Evolutionary conservation across 179 eudicot genomes (phyloP).

Genomic region (Spinacia oleracea): DNA sequence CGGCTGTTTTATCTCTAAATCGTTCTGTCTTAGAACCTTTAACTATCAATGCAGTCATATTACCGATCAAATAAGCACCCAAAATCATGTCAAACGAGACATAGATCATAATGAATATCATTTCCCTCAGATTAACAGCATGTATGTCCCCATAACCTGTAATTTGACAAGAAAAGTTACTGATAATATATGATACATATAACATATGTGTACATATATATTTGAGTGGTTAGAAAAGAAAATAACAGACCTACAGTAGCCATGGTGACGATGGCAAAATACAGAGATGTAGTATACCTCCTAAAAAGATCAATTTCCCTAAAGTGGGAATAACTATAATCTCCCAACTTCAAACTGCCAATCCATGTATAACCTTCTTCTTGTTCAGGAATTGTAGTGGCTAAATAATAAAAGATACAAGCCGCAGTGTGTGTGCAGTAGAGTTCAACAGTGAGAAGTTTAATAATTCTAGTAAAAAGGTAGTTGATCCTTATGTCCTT

Average conservation of each 20-base stretch:
- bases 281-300: conserved; percentile 72
- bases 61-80: conserved; percentile 93
- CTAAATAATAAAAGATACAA: conserved; percentile 82
- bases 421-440: conserved; percentile 99
- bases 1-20: conserved; percentile 88
- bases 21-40: conserved; percentile 89
- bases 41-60: conserved; percentile 89
- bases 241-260: conserved; percentile 81
- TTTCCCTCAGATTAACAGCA: conserved; percentile 88
- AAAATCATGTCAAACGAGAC: conserved; percentile 94
- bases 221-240: too few species aligned
- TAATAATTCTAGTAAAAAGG: conserved; percentile 69
- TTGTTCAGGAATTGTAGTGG: conserved; percentile 71
- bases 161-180: conserved; percentile 13
- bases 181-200: too few species aligned
- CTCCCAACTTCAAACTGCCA: conserved; percentile 82
- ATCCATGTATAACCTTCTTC: conserved; percentile 95
- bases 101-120: conserved; percentile 88
- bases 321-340: conserved; percentile 67
- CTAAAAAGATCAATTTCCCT: conserved; percentile 78
- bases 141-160: conserved; percentile 96
- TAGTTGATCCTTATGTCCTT: conserved; percentile 90
- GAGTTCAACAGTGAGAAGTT: conserved; percentile 75
- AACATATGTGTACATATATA: too few species aligned
- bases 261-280: conserved; percentile 93